Conservation (phyloP, 306 rosid species). For the Cucurbita pepo region DNA sequence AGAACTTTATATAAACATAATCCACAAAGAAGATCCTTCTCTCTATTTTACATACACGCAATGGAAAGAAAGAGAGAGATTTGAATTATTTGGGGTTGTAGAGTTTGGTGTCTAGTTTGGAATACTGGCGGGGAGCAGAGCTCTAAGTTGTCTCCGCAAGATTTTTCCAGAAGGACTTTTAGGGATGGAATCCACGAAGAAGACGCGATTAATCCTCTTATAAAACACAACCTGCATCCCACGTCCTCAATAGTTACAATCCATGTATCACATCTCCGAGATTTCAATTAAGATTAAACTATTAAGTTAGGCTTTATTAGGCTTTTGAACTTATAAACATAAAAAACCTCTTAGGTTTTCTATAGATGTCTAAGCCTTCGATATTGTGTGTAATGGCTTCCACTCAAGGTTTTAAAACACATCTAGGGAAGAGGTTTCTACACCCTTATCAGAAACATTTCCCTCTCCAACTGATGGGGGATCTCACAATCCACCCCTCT, state of each 20-base stretch:
- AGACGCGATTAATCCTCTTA: slow-evolving; percentile 51
- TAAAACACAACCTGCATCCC: slow-evolving; percentile 62
- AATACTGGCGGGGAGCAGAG: slow-evolving; percentile 21
- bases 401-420: too few relatives aligned
- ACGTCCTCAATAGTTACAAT: neutral
- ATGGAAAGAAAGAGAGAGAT: neutral
- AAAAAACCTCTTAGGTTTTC: neutral
- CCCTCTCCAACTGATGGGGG: too few relatives aligned
- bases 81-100: neutral
- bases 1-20: neutral
- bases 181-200: slow-evolving; percentile 60
- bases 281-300: neutral
- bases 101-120: slow-evolving; percentile 12
- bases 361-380: neutral
- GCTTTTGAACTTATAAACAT: neutral
- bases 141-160: slow-evolving; percentile 31
- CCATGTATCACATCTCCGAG: neutral
- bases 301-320: neutral
- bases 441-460: too few relatives aligned
- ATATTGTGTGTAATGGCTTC: neutral
- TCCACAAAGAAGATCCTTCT: neutral
- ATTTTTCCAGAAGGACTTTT: slow-evolving; percentile 71
- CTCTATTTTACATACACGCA: neutral
- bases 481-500: too few relatives aligned
- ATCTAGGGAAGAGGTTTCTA: too few relatives aligned